phyloP scores from a whole-genome alignment of 2,329 filamentous ascomycete genomes.

The Bisporella sp. region DNA sequence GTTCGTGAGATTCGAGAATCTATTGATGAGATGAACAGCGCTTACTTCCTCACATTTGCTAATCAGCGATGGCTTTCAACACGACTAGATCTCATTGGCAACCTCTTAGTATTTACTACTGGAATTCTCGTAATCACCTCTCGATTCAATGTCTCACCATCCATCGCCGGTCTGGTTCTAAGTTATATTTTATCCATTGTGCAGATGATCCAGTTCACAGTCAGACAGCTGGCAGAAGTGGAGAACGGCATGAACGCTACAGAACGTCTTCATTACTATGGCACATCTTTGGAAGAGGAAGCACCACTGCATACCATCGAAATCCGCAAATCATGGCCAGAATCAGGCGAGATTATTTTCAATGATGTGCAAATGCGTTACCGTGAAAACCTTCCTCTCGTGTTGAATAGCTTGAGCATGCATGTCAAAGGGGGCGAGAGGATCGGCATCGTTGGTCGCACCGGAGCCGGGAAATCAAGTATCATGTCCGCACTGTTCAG shows the following conservation, averaged over 20 bases:
- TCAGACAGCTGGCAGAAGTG: constrained; percentile 88
- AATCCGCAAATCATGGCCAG: constrained; percentile 72
- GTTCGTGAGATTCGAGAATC: constrained; percentile 59
- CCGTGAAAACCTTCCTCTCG: constrained; percentile 62
- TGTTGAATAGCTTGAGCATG: constrained; percentile 64
- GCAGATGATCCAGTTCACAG: constrained; percentile 92
- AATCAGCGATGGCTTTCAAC: constrained; percentile 92
- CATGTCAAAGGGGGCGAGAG: constrained; percentile 70
- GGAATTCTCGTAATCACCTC: constrained; percentile 90
- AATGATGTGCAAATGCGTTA: constrained; percentile 74
- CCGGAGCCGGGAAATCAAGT: constrained; percentile 74
- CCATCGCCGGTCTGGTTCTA: constrained; percentile 79
- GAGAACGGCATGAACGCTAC: constrained; percentile 98
- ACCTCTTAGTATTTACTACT: constrained; percentile 76
- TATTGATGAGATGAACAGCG: constrained; percentile 87
- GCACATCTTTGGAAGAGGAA: constrained; percentile 79
- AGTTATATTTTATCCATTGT: constrained; percentile 92
- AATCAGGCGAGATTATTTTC: constrained; percentile 75
- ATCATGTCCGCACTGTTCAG: constrained; percentile 82
- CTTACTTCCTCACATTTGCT: constrained; percentile 91
- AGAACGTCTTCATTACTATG: constrained; percentile 87
- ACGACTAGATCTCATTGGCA: constrained; percentile 78
- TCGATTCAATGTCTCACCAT: constrained; percentile 76
- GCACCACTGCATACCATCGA: constrained; percentile 73
- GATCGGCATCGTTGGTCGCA: constrained; percentile 75